Evolutionary conservation across 2,329 filamentous ascomycete species (phyloP), one percentile per base, ranked within the genome.

Genomic region (Pyrenophora teres): DNA sequence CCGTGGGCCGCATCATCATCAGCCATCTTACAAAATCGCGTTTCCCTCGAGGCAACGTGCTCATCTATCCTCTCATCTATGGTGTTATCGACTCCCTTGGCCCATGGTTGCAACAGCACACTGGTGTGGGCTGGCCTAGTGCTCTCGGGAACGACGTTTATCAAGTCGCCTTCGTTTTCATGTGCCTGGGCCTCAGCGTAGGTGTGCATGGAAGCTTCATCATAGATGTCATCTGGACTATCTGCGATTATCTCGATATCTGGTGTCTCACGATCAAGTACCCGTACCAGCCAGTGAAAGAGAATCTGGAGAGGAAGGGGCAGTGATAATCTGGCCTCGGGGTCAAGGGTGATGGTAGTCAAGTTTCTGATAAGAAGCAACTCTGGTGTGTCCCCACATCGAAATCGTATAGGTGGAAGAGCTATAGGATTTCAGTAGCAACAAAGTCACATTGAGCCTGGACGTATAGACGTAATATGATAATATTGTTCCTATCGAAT

Each of bases 201-300:
- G 94, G 94, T 30, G 86, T 97, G n/a, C 97, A 99, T 76, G 92
- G 91, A 54, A 96, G 92, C 74, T 99, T 99, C 73, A 91, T 97
- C 50, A 89, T 96, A 27, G 94, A 97, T 72, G 92, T 97, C 50
- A 97, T 99, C 62, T 91, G 94, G 53, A 95, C 91, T 25, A 97
- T 99, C 64, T 99, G 94, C 77, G 94, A 99, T 73, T 96, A 96
- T 73, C 81, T 97, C 55, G 94, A 99, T 72, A 99, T 99, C 62
- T 97, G 92, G 91, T 99, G 94, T 72, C 80, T 99, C 72, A 96
- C 90, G 1, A 99, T 99, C 78, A 99, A 99, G 83, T 87, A 97
- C 66, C 84, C 84, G 0, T 80, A 81, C 54, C 70, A 78, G 31
- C 78, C 80, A 49, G 72, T 68, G 38, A 63, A 72, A 50, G 69